phyloP scores from a whole-genome alignment of 768 basidiomycete genomes.

The Coprinopsis sp. region DNA sequence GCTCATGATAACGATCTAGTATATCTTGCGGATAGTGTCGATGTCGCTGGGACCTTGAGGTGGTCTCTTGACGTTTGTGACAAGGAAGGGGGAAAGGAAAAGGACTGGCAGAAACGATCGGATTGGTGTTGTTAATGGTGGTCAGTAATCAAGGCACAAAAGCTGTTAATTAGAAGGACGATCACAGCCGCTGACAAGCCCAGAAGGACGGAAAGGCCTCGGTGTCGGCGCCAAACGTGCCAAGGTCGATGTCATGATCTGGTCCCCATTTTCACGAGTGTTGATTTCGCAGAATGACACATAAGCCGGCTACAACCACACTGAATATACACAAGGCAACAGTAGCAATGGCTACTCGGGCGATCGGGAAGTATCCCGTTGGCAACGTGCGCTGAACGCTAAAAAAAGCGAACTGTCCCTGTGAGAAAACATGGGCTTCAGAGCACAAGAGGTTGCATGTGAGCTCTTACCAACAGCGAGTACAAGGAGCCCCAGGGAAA shows the following conservation, averaged over 20 bases:
- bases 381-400: conserved; percentile 7
- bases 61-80: no score
- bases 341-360: conserved; percentile 19
- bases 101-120: background rate
- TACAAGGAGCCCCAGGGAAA: background rate
- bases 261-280: no score
- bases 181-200: conserved; percentile 4
- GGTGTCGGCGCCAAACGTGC: no score
- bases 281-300: no score
- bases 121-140: conserved; percentile 11
- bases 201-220: background rate
- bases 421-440: background rate
- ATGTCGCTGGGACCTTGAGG: conserved; percentile 5
- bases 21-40: no score
- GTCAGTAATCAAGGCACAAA: no score
- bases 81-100: conserved; percentile 1
- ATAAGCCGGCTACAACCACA: no score
- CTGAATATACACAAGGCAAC: no score
- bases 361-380: conserved; percentile 6
- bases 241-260: no score
- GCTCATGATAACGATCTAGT: conserved; percentile 53
- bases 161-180: conserved; percentile 14
- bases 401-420: conserved; percentile 11
- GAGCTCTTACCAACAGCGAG: conserved; percentile 6
- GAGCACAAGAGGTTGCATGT: background rate